phyloP scores from a whole-genome alignment of 1,139 yeast species.

The Diutina mesorugosa region DNA sequence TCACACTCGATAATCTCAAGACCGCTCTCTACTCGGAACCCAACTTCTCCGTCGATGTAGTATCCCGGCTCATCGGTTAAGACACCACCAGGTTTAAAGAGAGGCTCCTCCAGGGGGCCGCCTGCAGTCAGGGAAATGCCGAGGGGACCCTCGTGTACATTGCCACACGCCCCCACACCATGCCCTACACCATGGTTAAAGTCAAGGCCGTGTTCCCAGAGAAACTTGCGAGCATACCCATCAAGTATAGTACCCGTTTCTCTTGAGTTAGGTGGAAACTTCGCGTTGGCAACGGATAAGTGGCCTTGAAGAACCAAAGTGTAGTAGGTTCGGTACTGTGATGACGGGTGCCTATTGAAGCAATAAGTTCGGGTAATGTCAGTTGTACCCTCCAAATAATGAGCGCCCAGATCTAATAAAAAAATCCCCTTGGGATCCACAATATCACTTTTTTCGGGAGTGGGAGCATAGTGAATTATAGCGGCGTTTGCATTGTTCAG shows the following conservation, averaged over 20 bases:
- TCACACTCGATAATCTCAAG: constrained; percentile 27
- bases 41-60: constrained; percentile 37
- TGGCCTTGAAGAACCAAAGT: constrained; percentile 91
- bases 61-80: constrained; percentile 47
- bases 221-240: constrained; percentile 73
- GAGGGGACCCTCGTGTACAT: constrained; percentile 84
- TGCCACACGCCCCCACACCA: constrained; percentile 87
- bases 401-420: constrained; percentile 88
- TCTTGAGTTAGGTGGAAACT: constrained; percentile 62
- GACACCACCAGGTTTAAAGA: constrained; percentile 34
- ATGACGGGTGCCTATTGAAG: constrained; percentile 46
- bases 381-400: constrained; percentile 89
- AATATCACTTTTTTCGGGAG: constrained; percentile 42
- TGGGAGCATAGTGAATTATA: constrained; percentile 80
- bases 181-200: constrained; percentile 97
- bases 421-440: constrained; percentile 72
- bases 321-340: constrained; percentile 60
- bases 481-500: constrained; percentile 93
- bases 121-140: constrained; percentile 27
- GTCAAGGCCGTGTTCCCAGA: constrained; percentile 83
- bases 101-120: constrained; percentile 19
- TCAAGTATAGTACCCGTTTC: constrained; percentile 80
- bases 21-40: constrained; percentile 42
- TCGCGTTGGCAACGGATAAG: constrained; percentile 61
- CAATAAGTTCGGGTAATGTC: constrained; percentile 95